phyloP scores from a whole-genome alignment of 2,329 filamentous ascomycete species.

The Trichoderma breve region DNA sequence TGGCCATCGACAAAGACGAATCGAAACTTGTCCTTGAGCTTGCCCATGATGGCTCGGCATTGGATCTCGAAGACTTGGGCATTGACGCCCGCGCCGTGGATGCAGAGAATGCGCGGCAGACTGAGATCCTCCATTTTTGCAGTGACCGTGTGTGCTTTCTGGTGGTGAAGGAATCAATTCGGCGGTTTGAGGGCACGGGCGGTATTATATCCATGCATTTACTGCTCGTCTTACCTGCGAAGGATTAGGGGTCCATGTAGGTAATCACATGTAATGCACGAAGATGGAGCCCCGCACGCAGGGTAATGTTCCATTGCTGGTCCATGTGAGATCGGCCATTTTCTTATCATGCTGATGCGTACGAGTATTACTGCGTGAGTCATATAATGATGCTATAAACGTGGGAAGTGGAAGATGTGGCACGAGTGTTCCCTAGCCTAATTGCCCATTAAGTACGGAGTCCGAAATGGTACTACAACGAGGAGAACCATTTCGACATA shows the following conservation, averaged over 20 bases:
- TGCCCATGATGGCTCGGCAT: conserved; percentile 52
- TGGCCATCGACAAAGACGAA: conserved; percentile 72
- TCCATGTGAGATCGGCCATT: not conserved
- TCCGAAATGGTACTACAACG: not conserved
- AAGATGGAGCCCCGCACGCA: conserved; percentile 9
- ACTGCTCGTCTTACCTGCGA: not conserved
- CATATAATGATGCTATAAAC: not conserved
- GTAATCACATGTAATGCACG: conserved; percentile 1
- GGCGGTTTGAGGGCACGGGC: not conserved
- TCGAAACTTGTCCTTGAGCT: conserved; percentile 59
- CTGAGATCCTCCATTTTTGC: conserved; percentile 22
- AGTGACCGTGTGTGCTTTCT: not conserved
- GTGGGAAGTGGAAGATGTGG: not conserved
- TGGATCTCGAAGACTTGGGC: conserved; percentile 67
- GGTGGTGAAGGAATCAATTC: not conserved
- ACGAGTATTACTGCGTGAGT: not conserved
- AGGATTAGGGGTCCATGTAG: not conserved
- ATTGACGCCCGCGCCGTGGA: conserved; percentile 78
- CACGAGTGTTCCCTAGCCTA: not conserved
- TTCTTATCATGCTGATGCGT: not conserved
- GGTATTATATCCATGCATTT: not conserved
- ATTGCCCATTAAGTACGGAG: not conserved
- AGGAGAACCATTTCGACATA: not conserved
- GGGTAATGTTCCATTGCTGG: not conserved
- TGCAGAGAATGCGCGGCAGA: conserved; percentile 69